These are phyloP conservation scores for Hippophae tibetana DNA, from an alignment of 306 rosid genomes.

Conservation along the genomic window DNA sequence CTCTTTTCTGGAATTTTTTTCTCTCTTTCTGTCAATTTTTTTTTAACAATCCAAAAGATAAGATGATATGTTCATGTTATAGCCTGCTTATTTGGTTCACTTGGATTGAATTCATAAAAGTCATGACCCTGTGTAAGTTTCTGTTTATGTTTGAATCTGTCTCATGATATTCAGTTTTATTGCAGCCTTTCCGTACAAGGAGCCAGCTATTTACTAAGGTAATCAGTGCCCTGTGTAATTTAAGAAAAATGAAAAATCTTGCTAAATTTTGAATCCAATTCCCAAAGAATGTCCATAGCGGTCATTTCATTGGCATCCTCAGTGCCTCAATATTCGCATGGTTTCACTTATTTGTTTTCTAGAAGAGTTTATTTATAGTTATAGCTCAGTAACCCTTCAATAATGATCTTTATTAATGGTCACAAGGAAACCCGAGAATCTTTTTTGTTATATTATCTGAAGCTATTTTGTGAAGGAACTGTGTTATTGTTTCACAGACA, in stretches of 20 bases:
- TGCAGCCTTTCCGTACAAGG: constrained; percentile 92
- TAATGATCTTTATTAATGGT: too few relatives aligned
- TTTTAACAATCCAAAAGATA: too few relatives aligned
- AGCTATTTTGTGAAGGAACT: background rate
- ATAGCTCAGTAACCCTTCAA: too few relatives aligned
- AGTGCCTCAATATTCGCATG: too few relatives aligned
- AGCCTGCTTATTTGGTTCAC: too few relatives aligned
- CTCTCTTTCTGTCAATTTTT: too few relatives aligned
- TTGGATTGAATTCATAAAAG: background rate
- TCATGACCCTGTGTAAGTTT: background rate
- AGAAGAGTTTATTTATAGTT: too few relatives aligned
- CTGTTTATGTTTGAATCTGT: background rate
- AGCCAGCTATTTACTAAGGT: constrained; percentile 79
- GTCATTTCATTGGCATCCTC: background rate
- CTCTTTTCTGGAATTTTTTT: too few relatives aligned
- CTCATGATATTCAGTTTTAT: background rate
- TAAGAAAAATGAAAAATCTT: background rate
- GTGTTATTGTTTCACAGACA: background rate
- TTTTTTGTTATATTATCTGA: background rate
- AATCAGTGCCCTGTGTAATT: background rate
- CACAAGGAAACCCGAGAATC: background rate
- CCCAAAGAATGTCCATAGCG: too few relatives aligned
- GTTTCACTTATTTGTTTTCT: too few relatives aligned
- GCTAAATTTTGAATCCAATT: constrained; percentile 2
- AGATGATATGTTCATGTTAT: too few relatives aligned